A percentile compares a stretch with the other conserved stretches of the same genome.
Evolutionary conservation across 2,329 filamentous ascomycete species (phyloP).

Genomic region (Madurella mycetomatis): DNA sequence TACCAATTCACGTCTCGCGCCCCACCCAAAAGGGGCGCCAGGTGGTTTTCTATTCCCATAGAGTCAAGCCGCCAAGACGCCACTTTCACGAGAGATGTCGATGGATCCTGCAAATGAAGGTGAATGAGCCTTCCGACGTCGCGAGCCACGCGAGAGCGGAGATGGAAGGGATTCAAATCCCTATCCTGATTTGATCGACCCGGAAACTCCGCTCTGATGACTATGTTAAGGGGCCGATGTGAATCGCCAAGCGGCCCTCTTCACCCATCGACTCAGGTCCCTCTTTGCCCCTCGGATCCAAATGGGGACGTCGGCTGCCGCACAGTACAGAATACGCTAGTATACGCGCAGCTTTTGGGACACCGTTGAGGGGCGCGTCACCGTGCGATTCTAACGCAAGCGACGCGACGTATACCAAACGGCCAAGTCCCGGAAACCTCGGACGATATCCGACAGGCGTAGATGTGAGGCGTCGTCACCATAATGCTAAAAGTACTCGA

Average conservation of each 20-base stretch:
- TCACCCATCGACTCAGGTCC: too few relatives aligned
- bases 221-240: too few relatives aligned
- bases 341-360: too few relatives aligned
- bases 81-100: background rate
- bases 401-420: too few relatives aligned
- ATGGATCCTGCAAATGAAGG: constrained; percentile 13
- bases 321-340: too few relatives aligned
- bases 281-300: too few relatives aligned
- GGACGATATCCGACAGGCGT: background rate
- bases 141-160: constrained; percentile 14
- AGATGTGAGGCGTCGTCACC: background rate
- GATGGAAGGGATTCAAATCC: background rate
- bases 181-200: background rate
- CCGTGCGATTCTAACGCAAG: too few relatives aligned
- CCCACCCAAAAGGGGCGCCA: constrained; percentile 9
- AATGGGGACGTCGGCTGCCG: too few relatives aligned
- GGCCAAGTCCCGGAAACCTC: constrained; percentile 4
- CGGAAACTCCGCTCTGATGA: too few relatives aligned
- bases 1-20: constrained; percentile 7
- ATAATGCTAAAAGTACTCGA: background rate
- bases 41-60: constrained; percentile 16
- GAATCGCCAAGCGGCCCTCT: too few relatives aligned
- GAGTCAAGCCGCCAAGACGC: constrained; percentile 10
- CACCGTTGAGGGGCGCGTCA: too few relatives aligned
- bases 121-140: background rate